These are phyloP conservation scores for Lichtheimia hyalospora DNA, from an alignment of 371 early-diverging fungal genomes.

Conservation along the genomic window DNA sequence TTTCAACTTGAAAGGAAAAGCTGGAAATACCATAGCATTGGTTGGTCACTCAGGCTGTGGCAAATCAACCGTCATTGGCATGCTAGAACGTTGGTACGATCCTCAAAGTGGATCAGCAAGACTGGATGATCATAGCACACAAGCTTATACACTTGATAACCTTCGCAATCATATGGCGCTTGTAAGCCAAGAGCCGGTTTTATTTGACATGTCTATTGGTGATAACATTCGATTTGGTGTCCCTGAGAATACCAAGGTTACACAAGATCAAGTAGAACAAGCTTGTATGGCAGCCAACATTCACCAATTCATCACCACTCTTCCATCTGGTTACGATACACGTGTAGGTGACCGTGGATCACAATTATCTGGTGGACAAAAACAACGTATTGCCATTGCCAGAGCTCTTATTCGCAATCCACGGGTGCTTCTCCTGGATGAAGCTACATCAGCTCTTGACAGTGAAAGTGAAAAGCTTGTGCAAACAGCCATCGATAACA, in stretches of 20 bases:
- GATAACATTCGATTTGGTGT: slow-evolving; percentile 78
- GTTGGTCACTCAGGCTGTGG: slow-evolving; percentile 87
- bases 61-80: slow-evolving; percentile 79
- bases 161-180: slow-evolving; percentile 75
- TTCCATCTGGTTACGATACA: slow-evolving; percentile 80
- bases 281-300: slow-evolving; percentile 72
- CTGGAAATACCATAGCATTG: slow-evolving; percentile 80
- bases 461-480: slow-evolving; percentile 88
- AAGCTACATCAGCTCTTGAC: slow-evolving; percentile 95
- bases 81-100: slow-evolving; percentile 89
- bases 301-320: slow-evolving; percentile 68
- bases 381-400: slow-evolving; percentile 71
- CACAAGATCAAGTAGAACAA: slow-evolving; percentile 59
- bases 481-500: slow-evolving; percentile 82
- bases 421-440: slow-evolving; percentile 76
- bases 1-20: slow-evolving; percentile 67
- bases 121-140: slow-evolving; percentile 68
- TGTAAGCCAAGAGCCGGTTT: slow-evolving; percentile 87
- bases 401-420: slow-evolving; percentile 36
- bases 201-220: slow-evolving; percentile 76
- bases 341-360: slow-evolving; percentile 73
- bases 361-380: slow-evolving; percentile 86
- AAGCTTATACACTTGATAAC: slow-evolving; percentile 55
- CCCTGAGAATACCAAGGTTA: slow-evolving; percentile 39
- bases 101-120: slow-evolving; percentile 58